Percentiles rank a stretch among this genome's conserved stretches.
Conservation (phyloP, 176 grass and related monocot species). For the Juncus inflexus region DNA sequence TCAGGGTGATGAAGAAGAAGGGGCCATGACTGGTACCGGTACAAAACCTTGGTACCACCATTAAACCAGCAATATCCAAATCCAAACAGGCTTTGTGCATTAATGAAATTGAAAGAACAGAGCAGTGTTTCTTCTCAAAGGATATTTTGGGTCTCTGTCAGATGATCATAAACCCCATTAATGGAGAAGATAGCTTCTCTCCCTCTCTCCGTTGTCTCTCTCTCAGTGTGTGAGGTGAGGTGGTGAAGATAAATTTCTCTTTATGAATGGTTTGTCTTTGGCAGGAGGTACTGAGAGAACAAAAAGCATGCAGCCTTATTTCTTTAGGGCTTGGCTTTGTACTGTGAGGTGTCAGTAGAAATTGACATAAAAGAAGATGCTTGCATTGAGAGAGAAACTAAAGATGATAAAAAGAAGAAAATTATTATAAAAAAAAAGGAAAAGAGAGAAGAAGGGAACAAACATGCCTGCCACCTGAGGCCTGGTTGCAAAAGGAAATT, state of each 20-base stretch:
- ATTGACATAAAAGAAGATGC: constrained; percentile 80
- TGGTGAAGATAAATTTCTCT: too few relatives aligned
- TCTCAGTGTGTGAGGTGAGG: neutral
- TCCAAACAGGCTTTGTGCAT: constrained; percentile 21
- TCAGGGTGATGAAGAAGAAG: constrained; percentile 24
- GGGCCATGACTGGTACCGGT: constrained; percentile 17
- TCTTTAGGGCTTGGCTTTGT: constrained; percentile 13
- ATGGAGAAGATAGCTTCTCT: constrained; percentile 11
- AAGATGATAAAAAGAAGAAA: constrained; percentile 17
- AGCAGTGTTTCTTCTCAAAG: constrained; percentile 11
- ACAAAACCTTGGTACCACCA: constrained; percentile 18
- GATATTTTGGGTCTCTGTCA: neutral
- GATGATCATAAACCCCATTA: constrained; percentile 22
- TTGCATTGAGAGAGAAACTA: constrained; percentile 32
- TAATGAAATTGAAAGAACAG: constrained; percentile 2
- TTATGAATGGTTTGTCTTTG: constrained; percentile 14
- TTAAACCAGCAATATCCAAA: constrained; percentile 26
- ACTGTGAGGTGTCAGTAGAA: constrained; percentile 21
- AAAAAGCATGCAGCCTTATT: constrained; percentile 60
- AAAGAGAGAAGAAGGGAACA: constrained; percentile 42
- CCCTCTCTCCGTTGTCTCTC: neutral
- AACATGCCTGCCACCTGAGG: constrained; percentile 68
- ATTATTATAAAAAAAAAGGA: constrained; percentile 4
- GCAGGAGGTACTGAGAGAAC: constrained; percentile 51
- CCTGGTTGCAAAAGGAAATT: constrained; percentile 47